Evolutionary conservation across 2,329 filamentous ascomycete species (phyloP), one percentile per base, ranked within the genome.

Genomic region (Triangularia setosa): DNA sequence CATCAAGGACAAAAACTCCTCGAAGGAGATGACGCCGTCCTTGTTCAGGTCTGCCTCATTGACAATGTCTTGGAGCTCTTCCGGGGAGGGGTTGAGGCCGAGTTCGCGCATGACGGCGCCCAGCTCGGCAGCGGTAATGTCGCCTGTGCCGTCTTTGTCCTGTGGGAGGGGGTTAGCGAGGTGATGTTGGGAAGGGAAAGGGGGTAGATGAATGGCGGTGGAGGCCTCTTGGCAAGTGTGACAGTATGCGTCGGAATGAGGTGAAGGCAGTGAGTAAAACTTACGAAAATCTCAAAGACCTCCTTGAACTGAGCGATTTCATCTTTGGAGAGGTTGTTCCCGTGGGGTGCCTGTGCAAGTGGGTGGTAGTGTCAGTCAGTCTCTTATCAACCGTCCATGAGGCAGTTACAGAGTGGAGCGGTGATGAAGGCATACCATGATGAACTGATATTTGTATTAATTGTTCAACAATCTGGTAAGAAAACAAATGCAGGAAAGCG

Each of bases 1-100:
- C 86, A 88, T 88, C 82, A 88, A 87, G 69, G 83, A 84, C 65
- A 88, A 81, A 78, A 89, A 89, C 73, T 88, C 86, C 63, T 86
- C 82, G 74, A 89, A 87, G 73, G 87, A 85, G 72, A 89, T 87
- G 70, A 84, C 85, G 74, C 86, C 86, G 70, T 85, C 87, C 74
- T 86, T 85, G 78, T 89, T 85, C 69, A 82, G 79, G 70, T 89
- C 86, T 67, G 87, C 85, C 76, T 89, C 86, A 77, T 86, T 87
- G 78, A 88, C 86, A 79, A 89, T 87, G 75, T 89, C 85, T 74
- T 86, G 82, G 61, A 88, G 79, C 76, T 89, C 86, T 63, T 82
- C 81, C 68, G 86, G 83, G 76, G 82, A 84, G 65, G 86, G 84
- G 75, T 87, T 86, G 72, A 87, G 83, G 72, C 85, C 85, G 44